Percentiles rank a stretch among this genome's conserved stretches.
Evolutionary conservation across 192 early-diverging fungal genomes (phyloP).

Genomic region (Entophlyctis luteolus): DNA sequence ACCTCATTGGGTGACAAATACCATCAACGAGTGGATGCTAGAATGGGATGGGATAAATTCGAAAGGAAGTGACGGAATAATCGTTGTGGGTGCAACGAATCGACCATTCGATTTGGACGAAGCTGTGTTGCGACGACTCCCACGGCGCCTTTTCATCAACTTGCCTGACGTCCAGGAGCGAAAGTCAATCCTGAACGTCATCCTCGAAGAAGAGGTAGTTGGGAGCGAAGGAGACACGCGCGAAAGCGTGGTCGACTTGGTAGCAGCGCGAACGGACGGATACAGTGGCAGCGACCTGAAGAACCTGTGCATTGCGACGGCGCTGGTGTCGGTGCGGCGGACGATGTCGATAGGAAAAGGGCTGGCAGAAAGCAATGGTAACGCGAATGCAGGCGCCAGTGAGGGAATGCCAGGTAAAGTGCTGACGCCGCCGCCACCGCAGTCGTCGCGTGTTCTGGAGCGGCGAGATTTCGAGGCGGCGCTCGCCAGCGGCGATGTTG

Average conservation of each 20-base stretch:
- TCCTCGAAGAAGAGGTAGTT: conserved; percentile 70
- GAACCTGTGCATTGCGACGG: conserved; percentile 82
- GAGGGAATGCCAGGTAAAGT: not conserved
- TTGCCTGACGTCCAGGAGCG: conserved; percentile 70
- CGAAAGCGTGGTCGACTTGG: conserved; percentile 33
- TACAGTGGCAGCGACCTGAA: conserved; percentile 87
- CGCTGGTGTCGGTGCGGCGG: conserved; percentile 6
- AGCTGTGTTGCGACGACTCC: conserved; percentile 80
- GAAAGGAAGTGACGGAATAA: conserved; percentile 29
- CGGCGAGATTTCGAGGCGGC: conserved; percentile 12
- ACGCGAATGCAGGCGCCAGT: not conserved
- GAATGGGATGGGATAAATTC: conserved; percentile 73
- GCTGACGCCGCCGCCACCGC: not conserved
- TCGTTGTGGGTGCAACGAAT: conserved; percentile 72
- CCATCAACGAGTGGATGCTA: conserved; percentile 89
- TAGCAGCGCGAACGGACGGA: conserved; percentile 64
- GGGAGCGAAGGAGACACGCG: conserved; percentile 34
- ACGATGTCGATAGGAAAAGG: not conserved
- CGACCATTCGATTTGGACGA: conserved; percentile 91
- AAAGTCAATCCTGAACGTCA: conserved; percentile 62
- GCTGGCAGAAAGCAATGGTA: not conserved
- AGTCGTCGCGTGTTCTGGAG: not conserved
- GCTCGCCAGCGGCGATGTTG: conserved; percentile 28
- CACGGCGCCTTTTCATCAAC: conserved; percentile 81
- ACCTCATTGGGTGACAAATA: conserved; percentile 48